Evolutionary conservation across 805 yeast genomes (phyloP), one percentile per base, ranked within the genome.

Genomic region (Saccharomycopsis sp.): DNA sequence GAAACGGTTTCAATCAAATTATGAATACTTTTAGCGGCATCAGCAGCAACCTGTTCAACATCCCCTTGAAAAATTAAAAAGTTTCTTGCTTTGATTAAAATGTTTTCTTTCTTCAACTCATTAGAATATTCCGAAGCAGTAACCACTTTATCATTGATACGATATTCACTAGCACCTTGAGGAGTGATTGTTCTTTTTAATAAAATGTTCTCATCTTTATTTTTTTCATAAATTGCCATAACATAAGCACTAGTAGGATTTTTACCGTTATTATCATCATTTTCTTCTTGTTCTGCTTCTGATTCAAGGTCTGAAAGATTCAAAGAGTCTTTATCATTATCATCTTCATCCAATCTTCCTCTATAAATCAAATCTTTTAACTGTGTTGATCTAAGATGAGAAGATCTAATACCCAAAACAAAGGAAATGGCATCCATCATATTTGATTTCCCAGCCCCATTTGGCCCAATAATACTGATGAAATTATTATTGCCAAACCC

Each of bases 391-490:
- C 98, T 71, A 44, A 92, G 65, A 42, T 83, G 88, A 14, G 68
- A 61, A 17, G 86, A 72, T 50, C 80, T 67, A 36, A 89, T 76
- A 20, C 98, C 98, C 28, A 92, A 67, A 6, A 89, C 97, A 58
- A 92, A 92, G 17, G 96, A 80, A 34, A 92, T 81, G 27, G 98
- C 96, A 57, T 92, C 98, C 82, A 92, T 88, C 76, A 92, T 82
- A 55, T 92, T 92, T 31, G 95, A 83, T 62, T 92, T 92, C 5
- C 98, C 98, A 1, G 96, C 82, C 26, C 98, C 98, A 67, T 92
- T 92, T n/a, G 97, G 97, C 1, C 98, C 98, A 43, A 92, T 83
- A 47, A 92, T 84, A 34, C 94, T 79, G 1, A 95, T 85, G 63
- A 92, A 92, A 45, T 71, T 67, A 0, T 88, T 73, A 10, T 78